These are phyloP conservation scores for Maudiozyma humilis DNA, from an alignment of 1,139 yeast species.

Conservation along the genomic window DNA sequence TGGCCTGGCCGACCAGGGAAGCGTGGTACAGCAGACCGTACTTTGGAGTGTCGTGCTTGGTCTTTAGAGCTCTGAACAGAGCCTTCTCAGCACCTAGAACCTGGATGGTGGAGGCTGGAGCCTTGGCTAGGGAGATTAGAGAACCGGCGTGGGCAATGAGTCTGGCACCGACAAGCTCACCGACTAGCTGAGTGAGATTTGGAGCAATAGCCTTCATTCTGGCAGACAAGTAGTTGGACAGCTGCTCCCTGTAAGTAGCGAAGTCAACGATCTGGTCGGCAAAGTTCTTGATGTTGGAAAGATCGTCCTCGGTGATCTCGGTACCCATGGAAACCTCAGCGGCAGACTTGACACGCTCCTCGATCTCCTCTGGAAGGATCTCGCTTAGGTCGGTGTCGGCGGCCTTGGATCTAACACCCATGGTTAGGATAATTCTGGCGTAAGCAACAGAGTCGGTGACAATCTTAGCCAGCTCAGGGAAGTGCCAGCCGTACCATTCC, in stretches of 20 bases:
- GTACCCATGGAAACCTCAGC: conserved; percentile 99
- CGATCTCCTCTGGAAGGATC: conserved; percentile 86
- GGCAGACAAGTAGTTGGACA: conserved; percentile 77
- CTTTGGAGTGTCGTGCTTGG: conserved; percentile 97
- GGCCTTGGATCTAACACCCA: conserved; percentile 93
- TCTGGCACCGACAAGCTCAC: conserved; percentile 97
- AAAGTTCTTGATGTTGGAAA: conserved; percentile 75
- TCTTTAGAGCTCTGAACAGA: conserved; percentile 92
- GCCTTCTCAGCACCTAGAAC: conserved; percentile 99
- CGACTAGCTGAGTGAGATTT: conserved; percentile 87
- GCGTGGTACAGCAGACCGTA: conserved; percentile 97
- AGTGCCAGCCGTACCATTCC: conserved; percentile 99
- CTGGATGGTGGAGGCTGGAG: conserved; percentile 98
- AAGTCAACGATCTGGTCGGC: conserved; percentile 94
- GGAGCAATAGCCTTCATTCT: conserved; percentile 99
- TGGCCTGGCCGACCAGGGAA: conserved; percentile 93
- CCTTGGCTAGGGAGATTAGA: conserved; percentile 85
- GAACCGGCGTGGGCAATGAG: conserved; percentile 97
- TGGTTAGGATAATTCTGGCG: conserved; percentile 82
- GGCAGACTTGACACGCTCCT: conserved; percentile 77
- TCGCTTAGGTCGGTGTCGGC: conserved; percentile 83
- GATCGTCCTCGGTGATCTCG: conserved; percentile 82
- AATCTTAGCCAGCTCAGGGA: conserved; percentile 97
- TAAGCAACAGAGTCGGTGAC: conserved; percentile 92
- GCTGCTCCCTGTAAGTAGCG: conserved; percentile 88